Conservation (phyloP, 805 yeast species). For the Candida sphagnicola region DNA sequence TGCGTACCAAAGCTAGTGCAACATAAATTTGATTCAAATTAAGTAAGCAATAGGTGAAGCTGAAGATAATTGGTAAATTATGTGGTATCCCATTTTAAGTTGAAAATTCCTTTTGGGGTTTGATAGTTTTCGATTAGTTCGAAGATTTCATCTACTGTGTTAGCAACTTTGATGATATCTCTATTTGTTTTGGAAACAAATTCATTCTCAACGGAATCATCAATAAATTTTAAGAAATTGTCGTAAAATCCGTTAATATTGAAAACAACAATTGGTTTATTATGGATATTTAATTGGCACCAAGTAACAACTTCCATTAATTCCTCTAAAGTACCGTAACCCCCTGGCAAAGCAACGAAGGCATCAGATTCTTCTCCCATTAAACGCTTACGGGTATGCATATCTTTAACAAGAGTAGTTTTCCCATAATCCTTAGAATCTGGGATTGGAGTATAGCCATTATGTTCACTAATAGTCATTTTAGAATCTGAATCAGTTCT, state of each 20-base stretch:
- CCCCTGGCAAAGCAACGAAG: conserved; percentile 88
- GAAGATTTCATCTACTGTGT: conserved; percentile 65
- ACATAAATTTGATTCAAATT: too few relatives aligned
- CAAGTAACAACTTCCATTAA: conserved; percentile 87
- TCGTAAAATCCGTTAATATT: conserved; percentile 82
- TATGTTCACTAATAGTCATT: conserved; percentile 55
- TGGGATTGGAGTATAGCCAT: conserved; percentile 63
- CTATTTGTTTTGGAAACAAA: conserved; percentile 68
- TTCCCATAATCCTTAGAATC: conserved; percentile 61
- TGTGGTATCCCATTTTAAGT: conserved; percentile 58
- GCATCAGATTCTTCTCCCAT: conserved; percentile 89
- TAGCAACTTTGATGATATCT: conserved; percentile 64
- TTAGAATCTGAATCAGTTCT: conserved; percentile 48
- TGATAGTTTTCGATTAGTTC: conserved; percentile 55
- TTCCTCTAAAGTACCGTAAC: conserved; percentile 87
- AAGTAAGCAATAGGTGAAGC: too few relatives aligned
- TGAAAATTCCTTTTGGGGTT: conserved; percentile 70
- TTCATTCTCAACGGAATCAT: conserved; percentile 56
- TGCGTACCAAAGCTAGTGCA: too few relatives aligned
- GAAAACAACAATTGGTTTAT: conserved; percentile 73
- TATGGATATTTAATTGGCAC: conserved; percentile 85
- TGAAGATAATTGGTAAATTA: not conserved
- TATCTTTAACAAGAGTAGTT: conserved; percentile 77
- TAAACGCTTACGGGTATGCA: conserved; percentile 84
- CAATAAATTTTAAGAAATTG: conserved; percentile 57